These are phyloP conservation scores for Eucommia ulmoides DNA, from an alignment of 257 asterid species.

Conservation along the genomic window DNA sequence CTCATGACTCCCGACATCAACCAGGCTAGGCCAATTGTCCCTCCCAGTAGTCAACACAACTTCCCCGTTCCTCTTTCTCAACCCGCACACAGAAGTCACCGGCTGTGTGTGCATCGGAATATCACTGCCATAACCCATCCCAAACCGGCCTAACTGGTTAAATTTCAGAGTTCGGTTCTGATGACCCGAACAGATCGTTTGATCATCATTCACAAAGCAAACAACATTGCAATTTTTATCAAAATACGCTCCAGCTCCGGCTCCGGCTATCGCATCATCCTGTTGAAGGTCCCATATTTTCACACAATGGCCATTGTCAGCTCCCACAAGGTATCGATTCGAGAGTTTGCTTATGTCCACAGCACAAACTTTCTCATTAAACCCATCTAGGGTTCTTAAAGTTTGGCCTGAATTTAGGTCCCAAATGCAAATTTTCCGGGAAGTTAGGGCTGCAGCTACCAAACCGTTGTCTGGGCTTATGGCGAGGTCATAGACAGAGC, in stretches of 20 bases:
- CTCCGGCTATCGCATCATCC: constrained; percentile 68
- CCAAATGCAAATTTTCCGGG: constrained; percentile 69
- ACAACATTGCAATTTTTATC: constrained; percentile 87
- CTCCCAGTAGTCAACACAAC: constrained; percentile 81
- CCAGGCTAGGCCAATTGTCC: constrained; percentile 74
- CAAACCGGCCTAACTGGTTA: constrained; percentile 80
- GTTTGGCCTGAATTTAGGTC: constrained; percentile 57
- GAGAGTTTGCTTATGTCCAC: constrained; percentile 81
- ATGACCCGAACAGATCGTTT: constrained; percentile 78
- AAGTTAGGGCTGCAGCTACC: constrained; percentile 74
- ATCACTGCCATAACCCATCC: no score
- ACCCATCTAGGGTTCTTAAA: constrained; percentile 81
- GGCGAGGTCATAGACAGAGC: constrained; percentile 70
- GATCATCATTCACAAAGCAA: constrained; percentile 74
- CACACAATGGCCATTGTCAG: constrained; percentile 86
- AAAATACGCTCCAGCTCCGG: constrained; percentile 55
- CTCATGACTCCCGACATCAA: constrained; percentile 74
- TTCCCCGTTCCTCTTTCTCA: constrained; percentile 68
- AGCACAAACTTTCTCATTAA: constrained; percentile 77
- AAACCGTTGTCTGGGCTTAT: constrained; percentile 63
- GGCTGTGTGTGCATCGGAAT: constrained; percentile 80
- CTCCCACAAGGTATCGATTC: constrained; percentile 57
- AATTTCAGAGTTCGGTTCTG: constrained; percentile 76
- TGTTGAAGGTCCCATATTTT: constrained; percentile 91
- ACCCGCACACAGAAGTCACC: constrained; percentile 63